Evolutionary conservation across 495 filamentous ascomycete genomes (phyloP), one percentile per base, ranked within the genome.

Genomic region (Lophium mytilinum): DNA sequence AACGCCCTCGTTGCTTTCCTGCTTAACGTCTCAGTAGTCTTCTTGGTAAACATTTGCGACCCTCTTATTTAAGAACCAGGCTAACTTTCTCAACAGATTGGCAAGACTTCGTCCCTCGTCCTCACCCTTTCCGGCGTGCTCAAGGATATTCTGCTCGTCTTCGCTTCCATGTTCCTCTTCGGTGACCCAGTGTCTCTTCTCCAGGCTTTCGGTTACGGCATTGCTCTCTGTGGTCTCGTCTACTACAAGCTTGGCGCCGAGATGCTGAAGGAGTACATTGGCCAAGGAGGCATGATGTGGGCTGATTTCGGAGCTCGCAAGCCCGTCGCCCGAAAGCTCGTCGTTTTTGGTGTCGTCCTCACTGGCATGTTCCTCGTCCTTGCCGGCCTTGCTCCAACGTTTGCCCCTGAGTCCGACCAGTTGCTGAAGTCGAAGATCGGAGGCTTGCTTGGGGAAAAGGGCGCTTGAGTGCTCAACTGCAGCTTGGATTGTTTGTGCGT

Each of bases 71-170:
- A 33, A 52, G 53, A 30, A 50, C 37, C 57, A 54, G 55, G 21
- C 47, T 66, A 50, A 60, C 47, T 0, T 53, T 52, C 41, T 52
- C 40, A 50, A 14, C 63, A 96, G 90, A 98, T 98, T 72, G 93
- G 93, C 74, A 92, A 89, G 77, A 98, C 93, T 19, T 96, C 92
- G 0, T 92, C 90, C 49, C 82, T 98, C 42, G 90, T 96, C 68
- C 88, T 96, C 71, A 97, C 93, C 39, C 87, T 98, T 50, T 97
- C 89, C 73, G 93, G 93, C 76, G 91, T 98, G 56, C 83, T 97
- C 68, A 98, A 98, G 80, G 93, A 98, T 78, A 92, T 98, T 63
- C 83, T 98, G 57, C 86, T 98, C 33, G 91, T 98, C 48, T 74
- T 77, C 52, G 88, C 88, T 51, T 95, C 89, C 54, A 93, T 96